These are phyloP conservation scores for Calocybe cyanea DNA, from an alignment of 768 basidiomycete genomes.

Conservation along the genomic window DNA sequence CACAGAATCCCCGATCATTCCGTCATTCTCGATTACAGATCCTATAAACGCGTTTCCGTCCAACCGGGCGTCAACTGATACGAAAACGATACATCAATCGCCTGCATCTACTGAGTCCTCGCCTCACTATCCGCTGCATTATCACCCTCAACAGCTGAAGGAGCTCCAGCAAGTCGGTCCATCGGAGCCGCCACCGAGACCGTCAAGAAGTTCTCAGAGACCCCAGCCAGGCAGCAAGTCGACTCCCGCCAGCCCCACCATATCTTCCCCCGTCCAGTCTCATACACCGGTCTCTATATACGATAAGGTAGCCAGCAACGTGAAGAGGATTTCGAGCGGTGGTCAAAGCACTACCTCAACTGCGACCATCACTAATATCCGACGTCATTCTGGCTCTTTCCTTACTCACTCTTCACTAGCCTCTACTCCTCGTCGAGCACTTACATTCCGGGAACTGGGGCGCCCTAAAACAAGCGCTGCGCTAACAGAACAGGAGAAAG, in stretches of 20 bases:
- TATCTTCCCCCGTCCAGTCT: not conserved
- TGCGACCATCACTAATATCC: constrained; percentile 15
- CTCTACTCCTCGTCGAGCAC: constrained; percentile 20
- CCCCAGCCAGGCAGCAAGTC: constrained; percentile 7
- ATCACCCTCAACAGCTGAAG: not conserved
- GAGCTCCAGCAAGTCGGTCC: not conserved
- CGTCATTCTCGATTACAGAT: constrained; percentile 44
- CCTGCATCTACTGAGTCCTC: constrained; percentile 8
- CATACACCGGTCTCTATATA: not conserved
- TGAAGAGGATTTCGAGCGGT: constrained; percentile 18
- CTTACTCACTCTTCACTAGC: constrained; percentile 8
- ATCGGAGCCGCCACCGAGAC: constrained; percentile 25
- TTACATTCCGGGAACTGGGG: constrained; percentile 47
- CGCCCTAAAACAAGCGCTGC: constrained; percentile 29
- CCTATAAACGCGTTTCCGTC: constrained; percentile 42
- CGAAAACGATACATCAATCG: constrained; percentile 16
- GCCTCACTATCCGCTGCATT: constrained; percentile 7
- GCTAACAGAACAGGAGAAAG: constrained; percentile 68
- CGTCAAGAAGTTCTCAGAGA: constrained; percentile 20
- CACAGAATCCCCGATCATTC: constrained; percentile 39
- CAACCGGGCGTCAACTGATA: constrained; percentile 6
- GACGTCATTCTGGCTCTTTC: constrained; percentile 18
- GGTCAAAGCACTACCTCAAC: constrained; percentile 21
- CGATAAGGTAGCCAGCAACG: too few species aligned
- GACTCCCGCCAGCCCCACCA: constrained; percentile 6